phyloP scores from a whole-genome alignment of 129 eudicot species.

The Centrapalus pauciflorus region DNA sequence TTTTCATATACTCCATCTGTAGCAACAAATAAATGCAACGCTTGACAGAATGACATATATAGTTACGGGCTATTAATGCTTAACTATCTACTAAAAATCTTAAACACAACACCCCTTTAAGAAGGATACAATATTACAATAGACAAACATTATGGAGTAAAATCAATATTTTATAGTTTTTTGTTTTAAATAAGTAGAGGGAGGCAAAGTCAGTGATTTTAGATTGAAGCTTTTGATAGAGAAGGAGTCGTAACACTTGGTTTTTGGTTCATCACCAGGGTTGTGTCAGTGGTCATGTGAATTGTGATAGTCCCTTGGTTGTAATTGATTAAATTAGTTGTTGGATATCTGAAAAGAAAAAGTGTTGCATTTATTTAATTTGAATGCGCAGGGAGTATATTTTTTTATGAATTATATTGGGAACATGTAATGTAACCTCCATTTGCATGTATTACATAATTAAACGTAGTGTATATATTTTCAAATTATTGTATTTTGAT shows the following conservation, averaged over 20 bases:
- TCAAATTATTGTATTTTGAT: neutral
- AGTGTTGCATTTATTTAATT: neutral
- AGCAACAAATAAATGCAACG: neutral
- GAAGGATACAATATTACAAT: neutral
- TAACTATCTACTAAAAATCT: too few species aligned
- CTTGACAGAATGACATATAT: neutral
- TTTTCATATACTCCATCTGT: constrained; percentile 1
- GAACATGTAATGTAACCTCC: neutral
- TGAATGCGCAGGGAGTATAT: neutral
- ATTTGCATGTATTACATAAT: neutral
- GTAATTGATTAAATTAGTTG: neutral
- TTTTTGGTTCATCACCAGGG: neutral
- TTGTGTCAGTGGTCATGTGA: neutral
- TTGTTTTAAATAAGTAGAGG: neutral
- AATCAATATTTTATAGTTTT: neutral
- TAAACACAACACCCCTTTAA: too few species aligned
- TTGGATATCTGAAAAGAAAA: neutral
- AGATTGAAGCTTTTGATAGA: neutral
- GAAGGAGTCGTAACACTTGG: neutral
- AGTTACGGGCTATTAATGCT: neutral
- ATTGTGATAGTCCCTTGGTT: too few species aligned
- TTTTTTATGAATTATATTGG: neutral
- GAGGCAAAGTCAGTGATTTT: too few species aligned
- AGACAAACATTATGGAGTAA: neutral
- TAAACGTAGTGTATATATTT: too few species aligned